phyloP scores from a whole-genome alignment of 2,329 filamentous ascomycete species.

The Pseudocercospora macadamiae region DNA sequence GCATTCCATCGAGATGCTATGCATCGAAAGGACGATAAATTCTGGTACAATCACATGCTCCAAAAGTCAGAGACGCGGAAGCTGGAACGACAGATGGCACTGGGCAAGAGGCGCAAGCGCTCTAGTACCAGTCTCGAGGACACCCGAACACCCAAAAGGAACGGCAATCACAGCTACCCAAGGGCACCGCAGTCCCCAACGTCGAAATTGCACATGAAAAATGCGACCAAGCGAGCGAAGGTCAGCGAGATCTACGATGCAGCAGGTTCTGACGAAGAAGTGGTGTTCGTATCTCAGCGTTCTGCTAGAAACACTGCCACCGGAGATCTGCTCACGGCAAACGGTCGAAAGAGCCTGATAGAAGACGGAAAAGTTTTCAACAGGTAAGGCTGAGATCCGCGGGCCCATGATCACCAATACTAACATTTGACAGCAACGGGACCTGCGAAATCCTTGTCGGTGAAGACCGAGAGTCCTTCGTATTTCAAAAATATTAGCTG shows the following conservation, averaged over 20 bases:
- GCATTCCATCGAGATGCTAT: slow-evolving; percentile 19
- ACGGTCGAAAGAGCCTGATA: too few species aligned
- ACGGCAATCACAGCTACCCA: neutral
- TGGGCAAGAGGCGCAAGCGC: neutral
- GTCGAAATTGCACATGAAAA: neutral
- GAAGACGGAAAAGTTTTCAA: too few species aligned
- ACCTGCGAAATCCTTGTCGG: slow-evolving; percentile 11
- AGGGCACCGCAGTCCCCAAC: neutral
- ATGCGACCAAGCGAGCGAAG: neutral
- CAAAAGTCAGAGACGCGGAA: slow-evolving; percentile 12
- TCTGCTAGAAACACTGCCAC: too few species aligned
- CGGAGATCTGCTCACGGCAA: too few species aligned
- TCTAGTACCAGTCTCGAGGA: neutral
- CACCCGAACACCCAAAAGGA: neutral
- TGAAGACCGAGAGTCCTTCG: neutral
- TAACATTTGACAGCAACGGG: neutral
- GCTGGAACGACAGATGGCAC: slow-evolving; percentile 8
- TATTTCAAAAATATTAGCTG: neutral
- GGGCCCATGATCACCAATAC: neutral
- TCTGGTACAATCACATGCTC: slow-evolving; percentile 20
- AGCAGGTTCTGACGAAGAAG: neutral
- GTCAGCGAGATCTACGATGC: neutral
- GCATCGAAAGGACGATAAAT: slow-evolving; percentile 5
- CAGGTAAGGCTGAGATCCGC: neutral
- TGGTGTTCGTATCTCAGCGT: too few species aligned